Base-by-base conservation (phyloP, 306 rosid species). In the Carpinus fangiana region DNA sequence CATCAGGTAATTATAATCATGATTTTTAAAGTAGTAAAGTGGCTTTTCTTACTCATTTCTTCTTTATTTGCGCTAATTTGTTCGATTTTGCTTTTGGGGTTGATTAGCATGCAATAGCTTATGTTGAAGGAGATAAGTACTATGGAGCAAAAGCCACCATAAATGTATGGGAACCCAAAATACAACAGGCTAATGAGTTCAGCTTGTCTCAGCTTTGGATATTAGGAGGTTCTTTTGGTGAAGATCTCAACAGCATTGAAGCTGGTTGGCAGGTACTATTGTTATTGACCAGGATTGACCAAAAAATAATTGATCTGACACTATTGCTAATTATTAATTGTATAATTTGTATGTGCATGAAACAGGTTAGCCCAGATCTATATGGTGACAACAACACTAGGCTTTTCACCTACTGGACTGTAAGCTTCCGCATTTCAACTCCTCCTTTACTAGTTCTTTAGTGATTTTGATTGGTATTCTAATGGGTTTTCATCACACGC, bases 391-490 rank as follows among this genome's bases (percentile, higher is more conserved):
- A 96, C 88, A 96, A 93, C 85, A 96, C 99, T 0, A 88, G 99
- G 79, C 88, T 96, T 46, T 96, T 96, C 87, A 96, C 99, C 21
- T 96, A 96, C 89, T 96, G 99, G 99, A 96, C 99, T 60, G 99
- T 96, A 86, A 85, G 90, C 83, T 12, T 68, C 52, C 46, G 72
- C 47, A 5, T 55, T 23, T 67, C 48, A 12, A 9, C 66, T 18
- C 67, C 59, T 12, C 14, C 69, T 65, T 16, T 3, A 8, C 26
- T 71, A n/a, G 36, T 57, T 56, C 36, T 52, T 73, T 64, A 69
- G 68, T 26, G 50, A 26, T 57, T 38, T 36, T 12, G 54, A n/a
- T 76, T 6, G 28, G 66, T 41, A 26, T 41, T 65, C 59, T 67
- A 23, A 31, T 52, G 65, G 47, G 12, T 54, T 38, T 14, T 7